Evolutionary conservation across 768 basidiomycete species (phyloP), one percentile per base, ranked within the genome.

Genomic region (Lactifluus volemus): DNA sequence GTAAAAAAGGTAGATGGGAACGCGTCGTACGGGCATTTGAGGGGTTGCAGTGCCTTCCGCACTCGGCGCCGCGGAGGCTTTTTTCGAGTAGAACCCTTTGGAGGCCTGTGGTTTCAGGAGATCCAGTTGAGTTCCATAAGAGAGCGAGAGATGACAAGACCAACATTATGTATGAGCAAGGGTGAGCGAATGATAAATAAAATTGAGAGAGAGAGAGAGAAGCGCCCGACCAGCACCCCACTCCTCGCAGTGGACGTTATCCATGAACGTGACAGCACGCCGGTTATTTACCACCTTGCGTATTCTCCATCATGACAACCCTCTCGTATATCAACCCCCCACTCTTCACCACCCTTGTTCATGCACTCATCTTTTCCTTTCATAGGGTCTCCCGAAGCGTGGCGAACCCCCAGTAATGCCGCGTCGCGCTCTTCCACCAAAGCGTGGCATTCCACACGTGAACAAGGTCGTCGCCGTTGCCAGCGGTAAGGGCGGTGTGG

Each of bases 401-500:
- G 67, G 55, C 5, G 61, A 62, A 34, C 64, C 55, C 59, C 67
- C 44, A 57, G 61, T 15, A 48, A 66, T 39, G 60, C 55, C 48
- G 72, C 80, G 17, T 85, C 86, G 7, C 79, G 82, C 68, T 81
- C 88, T 65, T 85, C 86, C 19, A 29, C 72, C 76, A 60, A 86
- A 84, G 70, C 73, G 82, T 38, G 68, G 75, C 0, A 82, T 90
- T 53, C 79, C 85, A 1, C 73, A 96, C 66, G 94, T 93, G 7
- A 84, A 85, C 66, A 84, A 85, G 63, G 84, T 95, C 15, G 69
- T 98, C 4, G 87, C 82, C 2, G 92, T 98, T 0, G 89, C 93
- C 8, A 92, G 89, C 65, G 95, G 93, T 5, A 98, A 98, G 70
- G 96, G 96, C 29, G 95, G 95, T 2, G 95, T 97, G 17, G 95